These are phyloP conservation scores for Xylaria polymorpha DNA, from an alignment of 2,329 filamentous ascomycete genomes.

Conservation along the genomic window DNA sequence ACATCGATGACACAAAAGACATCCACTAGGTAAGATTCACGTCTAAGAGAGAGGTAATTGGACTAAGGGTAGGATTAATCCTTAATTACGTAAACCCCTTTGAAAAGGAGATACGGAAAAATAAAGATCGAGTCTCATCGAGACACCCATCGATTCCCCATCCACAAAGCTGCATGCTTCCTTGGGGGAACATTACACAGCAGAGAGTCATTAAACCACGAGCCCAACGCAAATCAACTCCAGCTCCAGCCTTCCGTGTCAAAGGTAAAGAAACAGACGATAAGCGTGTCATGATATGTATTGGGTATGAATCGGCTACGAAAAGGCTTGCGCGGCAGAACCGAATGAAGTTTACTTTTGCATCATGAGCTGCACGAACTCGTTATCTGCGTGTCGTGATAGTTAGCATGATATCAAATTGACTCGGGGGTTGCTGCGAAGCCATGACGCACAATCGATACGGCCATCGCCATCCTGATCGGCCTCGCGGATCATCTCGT, in stretches of 20 bases:
- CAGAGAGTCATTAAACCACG: slow-evolving; percentile 23
- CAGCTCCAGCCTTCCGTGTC: slow-evolving; percentile 24
- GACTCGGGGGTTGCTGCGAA: not conserved
- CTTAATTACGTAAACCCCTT: slow-evolving; percentile 23
- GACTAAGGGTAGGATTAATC: slow-evolving; percentile 14
- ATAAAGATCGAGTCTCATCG: slow-evolving; percentile 6
- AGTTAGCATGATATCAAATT: slow-evolving; percentile 42
- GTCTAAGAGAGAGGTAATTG: slow-evolving; percentile 1
- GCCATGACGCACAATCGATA: slow-evolving; percentile 77
- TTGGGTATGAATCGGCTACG: slow-evolving; percentile 46
- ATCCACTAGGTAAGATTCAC: not conserved
- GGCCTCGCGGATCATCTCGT: slow-evolving; percentile 93
- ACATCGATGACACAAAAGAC: not conserved
- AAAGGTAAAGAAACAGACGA: slow-evolving; percentile 38
- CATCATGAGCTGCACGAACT: slow-evolving; percentile 96
- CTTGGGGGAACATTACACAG: slow-evolving; percentile 17
- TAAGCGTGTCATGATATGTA: slow-evolving; percentile 44
- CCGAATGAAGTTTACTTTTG: slow-evolving; percentile 74
- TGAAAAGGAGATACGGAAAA: slow-evolving; percentile 21
- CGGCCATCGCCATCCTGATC: slow-evolving; percentile 90
- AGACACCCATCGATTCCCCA: slow-evolving; percentile 13
- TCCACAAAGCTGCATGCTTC: slow-evolving; percentile 9
- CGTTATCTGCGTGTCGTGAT: slow-evolving; percentile 74
- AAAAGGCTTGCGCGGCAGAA: slow-evolving; percentile 39
- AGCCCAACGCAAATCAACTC: slow-evolving; percentile 30